Conservation (phyloP, 2,329 filamentous ascomycete genomes). For the Shiraia sp. region DNA sequence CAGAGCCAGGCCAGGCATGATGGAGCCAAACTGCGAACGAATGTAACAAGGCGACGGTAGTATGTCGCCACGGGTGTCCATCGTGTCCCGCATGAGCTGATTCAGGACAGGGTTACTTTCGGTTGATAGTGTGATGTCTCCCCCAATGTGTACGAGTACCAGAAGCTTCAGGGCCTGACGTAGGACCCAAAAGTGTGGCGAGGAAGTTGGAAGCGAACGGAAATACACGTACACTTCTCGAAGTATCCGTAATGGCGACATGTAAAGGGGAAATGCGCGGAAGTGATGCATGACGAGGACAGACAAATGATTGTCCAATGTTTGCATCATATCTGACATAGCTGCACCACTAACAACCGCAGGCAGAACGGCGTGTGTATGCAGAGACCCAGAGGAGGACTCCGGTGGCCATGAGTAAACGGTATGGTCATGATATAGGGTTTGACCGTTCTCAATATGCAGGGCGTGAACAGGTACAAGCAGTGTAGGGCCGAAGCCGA, state of each 20-base stretch:
- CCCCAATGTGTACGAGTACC: constrained; percentile 45
- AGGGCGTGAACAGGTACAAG: constrained; percentile 31
- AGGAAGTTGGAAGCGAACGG: constrained; percentile 20
- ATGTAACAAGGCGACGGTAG: constrained; percentile 45
- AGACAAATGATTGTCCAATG: constrained; percentile 36
- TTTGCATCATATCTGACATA: constrained; percentile 19
- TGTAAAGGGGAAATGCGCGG: constrained; percentile 39
- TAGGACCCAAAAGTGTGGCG: constrained; percentile 27
- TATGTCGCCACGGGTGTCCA: constrained; percentile 12
- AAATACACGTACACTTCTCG: constrained; percentile 40
- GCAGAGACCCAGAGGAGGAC: constrained; percentile 12
- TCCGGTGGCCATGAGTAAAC: constrained; percentile 44
- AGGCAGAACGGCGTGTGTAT: constrained; percentile 40
- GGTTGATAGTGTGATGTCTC: constrained; percentile 38
- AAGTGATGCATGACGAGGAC: constrained; percentile 41
- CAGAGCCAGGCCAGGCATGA: constrained; percentile 40
- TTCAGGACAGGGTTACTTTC: constrained; percentile 15
- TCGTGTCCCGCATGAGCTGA: constrained; percentile 24
- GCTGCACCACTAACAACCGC: constrained; percentile 32
- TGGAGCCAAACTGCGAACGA: constrained; percentile 42
- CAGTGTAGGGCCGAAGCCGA: constrained; percentile 40
- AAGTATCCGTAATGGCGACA: constrained; percentile 38
- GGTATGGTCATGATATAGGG: constrained; percentile 38
- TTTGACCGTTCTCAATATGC: constrained; percentile 16
- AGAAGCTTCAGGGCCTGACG: constrained; percentile 44